Conservation (phyloP, 78 protist genomes). For the Speleostelium caveatum region DNA sequence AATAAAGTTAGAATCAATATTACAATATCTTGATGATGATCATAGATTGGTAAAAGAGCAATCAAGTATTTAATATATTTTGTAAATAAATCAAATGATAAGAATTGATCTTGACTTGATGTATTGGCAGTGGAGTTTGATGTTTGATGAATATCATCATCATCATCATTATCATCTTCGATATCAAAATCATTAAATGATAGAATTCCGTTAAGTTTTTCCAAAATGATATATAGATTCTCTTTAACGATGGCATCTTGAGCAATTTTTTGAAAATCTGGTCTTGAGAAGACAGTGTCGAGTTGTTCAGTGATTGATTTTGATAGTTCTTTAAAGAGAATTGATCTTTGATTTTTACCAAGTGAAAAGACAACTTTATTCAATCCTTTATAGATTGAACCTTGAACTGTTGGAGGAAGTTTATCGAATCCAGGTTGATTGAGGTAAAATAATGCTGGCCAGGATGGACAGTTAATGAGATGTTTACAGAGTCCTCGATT, state of each 20-base stretch:
- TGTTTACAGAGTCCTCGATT: background rate
- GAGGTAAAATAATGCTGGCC: constrained; percentile 7
- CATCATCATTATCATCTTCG: background rate
- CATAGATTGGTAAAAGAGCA: constrained; percentile 48
- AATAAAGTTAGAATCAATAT: constrained; percentile 16
- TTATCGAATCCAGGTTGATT: background rate
- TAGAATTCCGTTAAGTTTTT: constrained; percentile 39
- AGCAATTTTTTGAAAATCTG: constrained; percentile 14
- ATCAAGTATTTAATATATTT: constrained; percentile 20
- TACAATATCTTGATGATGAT: constrained; percentile 37
- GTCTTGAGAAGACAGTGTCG: constrained; percentile 13
- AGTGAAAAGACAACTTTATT: constrained; percentile 18
- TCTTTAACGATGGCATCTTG: constrained; percentile 39
- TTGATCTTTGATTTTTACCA: background rate
- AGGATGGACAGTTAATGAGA: background rate
- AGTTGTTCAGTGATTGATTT: background rate
- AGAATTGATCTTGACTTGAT: background rate
- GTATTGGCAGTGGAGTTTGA: too few species aligned
- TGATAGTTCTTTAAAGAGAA: constrained; percentile 4
- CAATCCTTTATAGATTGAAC: constrained; percentile 11
- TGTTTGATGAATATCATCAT: background rate
- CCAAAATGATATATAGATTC: constrained; percentile 8
- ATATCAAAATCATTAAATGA: background rate
- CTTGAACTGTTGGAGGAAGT: constrained; percentile 30
- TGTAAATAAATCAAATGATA: constrained; percentile 25